phyloP scores from a whole-genome alignment of 441 rosid species.

The Flueggea neowawraea region DNA sequence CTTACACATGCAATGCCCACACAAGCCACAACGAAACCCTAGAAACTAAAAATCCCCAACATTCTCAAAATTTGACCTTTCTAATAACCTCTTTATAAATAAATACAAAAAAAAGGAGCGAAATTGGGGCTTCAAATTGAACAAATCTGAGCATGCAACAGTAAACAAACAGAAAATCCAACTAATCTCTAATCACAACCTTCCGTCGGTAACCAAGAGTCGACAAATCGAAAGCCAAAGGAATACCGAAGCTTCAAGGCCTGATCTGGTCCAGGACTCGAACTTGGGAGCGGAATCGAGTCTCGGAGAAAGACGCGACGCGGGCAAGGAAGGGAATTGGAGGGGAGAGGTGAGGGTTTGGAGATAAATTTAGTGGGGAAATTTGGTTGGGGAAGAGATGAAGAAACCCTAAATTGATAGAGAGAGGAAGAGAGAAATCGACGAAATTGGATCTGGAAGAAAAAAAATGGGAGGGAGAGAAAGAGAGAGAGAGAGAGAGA shows the following conservation, averaged over 20 bases:
- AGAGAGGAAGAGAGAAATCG: conserved; percentile 14
- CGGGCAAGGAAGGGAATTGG: conserved; percentile 10
- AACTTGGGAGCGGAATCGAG: conserved; percentile 21
- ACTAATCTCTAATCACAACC: conserved; percentile 28
- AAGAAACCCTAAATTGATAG: conserved; percentile 29
- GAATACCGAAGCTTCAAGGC: conserved; percentile 2
- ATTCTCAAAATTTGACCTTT: no score
- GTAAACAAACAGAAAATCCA: conserved; percentile 17
- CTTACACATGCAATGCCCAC: conserved; percentile 48
- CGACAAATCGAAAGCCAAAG: conserved; percentile 13
- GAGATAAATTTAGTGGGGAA: conserved; percentile 7
- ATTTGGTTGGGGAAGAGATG: neutral
- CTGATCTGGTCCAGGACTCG: conserved; percentile 32
- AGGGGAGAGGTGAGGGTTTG: conserved; percentile 4
- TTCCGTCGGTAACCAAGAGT: conserved; percentile 33
- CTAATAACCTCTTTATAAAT: conserved; percentile 25
- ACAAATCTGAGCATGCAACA: conserved; percentile 34
- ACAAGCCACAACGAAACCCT: neutral
- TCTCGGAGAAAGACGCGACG: conserved; percentile 17
- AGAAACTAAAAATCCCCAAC: neutral
- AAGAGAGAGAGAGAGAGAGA: conserved; percentile 10
- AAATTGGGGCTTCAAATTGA: conserved; percentile 23
- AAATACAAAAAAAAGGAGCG: conserved; percentile 18
- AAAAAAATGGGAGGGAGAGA: no score
- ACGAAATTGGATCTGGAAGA: conserved; percentile 44